These are phyloP conservation scores for Boletus sp. DNA, from an alignment of 768 basidiomycete genomes.

Conservation along the genomic window DNA sequence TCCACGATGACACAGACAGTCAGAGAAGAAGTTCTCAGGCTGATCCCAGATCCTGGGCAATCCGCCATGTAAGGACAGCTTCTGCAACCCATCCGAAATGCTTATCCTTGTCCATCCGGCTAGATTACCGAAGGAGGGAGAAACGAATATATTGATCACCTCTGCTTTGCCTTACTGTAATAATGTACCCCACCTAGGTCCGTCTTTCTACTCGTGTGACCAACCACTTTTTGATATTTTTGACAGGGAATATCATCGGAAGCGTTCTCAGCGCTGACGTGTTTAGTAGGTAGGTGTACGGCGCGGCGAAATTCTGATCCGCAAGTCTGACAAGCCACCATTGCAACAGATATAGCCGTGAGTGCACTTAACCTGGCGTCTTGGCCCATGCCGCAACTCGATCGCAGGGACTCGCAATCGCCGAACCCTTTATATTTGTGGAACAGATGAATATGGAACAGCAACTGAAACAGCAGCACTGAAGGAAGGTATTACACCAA, in stretches of 20 bases:
- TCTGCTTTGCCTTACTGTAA: constrained; percentile 97
- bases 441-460: constrained; percentile 99
- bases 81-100: background rate
- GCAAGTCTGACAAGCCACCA: constrained; percentile 1
- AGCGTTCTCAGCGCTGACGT: constrained; percentile 97
- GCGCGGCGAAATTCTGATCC: background rate
- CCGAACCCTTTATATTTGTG: constrained; percentile 91
- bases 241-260: constrained; percentile 83
- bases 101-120: background rate
- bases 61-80: constrained; percentile 42
- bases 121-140: constrained; percentile 80
- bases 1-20: constrained; percentile 52
- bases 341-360: constrained; percentile 57
- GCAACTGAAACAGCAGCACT: constrained; percentile 97
- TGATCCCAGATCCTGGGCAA: constrained; percentile 52
- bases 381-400: background rate
- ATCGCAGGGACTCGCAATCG: constrained; percentile 67
- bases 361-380: constrained; percentile 20
- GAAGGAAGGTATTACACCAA: constrained; percentile 79
- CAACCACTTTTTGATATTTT: constrained; percentile 1
- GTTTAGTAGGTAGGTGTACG: constrained; percentile 76
- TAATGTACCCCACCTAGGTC: constrained; percentile 94
- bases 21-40: constrained; percentile 51
- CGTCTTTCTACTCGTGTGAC: constrained; percentile 24
- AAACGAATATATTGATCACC: constrained; percentile 87